Conservation (phyloP, 495 filamentous ascomycete species). For the Echria macrotheca region DNA sequence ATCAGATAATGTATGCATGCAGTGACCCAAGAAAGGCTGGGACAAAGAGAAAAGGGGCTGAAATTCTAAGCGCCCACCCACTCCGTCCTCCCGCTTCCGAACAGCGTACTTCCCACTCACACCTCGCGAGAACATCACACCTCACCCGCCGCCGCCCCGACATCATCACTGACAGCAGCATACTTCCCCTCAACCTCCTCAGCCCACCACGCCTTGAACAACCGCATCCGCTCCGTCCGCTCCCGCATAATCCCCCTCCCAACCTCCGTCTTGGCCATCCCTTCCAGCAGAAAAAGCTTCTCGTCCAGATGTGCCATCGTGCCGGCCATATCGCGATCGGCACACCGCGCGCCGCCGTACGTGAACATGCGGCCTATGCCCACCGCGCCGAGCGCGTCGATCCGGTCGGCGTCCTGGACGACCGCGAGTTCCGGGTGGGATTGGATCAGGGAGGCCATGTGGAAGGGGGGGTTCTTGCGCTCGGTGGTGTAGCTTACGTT, state of each 20-base stretch:
- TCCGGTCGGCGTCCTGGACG: conserved; percentile 85
- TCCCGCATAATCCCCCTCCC: conserved; percentile 61
- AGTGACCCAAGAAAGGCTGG: no score
- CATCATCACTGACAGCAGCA: no score
- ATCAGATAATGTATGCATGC: no score
- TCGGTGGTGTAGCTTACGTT: conserved; percentile 79
- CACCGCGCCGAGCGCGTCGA: conserved; percentile 84
- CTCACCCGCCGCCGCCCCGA: not conserved
- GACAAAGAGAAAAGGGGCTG: no score
- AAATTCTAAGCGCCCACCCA: no score
- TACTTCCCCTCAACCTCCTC: conserved; percentile 57
- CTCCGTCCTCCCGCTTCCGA: no score
- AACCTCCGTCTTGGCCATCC: conserved; percentile 77
- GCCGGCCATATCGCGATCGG: conserved; percentile 48
- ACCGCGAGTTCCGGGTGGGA: conserved; percentile 67
- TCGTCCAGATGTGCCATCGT: conserved; percentile 73
- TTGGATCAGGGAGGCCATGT: conserved; percentile 49
- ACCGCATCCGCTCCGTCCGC: conserved; percentile 56
- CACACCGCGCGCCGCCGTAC: conserved; percentile 63
- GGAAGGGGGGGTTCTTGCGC: conserved; percentile 47
- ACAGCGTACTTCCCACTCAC: no score
- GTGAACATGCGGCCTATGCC: conserved; percentile 77
- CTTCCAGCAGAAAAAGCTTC: conserved; percentile 66
- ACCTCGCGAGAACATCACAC: not conserved
- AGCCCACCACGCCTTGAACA: conserved; percentile 68